Conservation (phyloP, 1,284 basidiomycete genomes). For the Ceratorhiza oryzae-sativae region DNA sequence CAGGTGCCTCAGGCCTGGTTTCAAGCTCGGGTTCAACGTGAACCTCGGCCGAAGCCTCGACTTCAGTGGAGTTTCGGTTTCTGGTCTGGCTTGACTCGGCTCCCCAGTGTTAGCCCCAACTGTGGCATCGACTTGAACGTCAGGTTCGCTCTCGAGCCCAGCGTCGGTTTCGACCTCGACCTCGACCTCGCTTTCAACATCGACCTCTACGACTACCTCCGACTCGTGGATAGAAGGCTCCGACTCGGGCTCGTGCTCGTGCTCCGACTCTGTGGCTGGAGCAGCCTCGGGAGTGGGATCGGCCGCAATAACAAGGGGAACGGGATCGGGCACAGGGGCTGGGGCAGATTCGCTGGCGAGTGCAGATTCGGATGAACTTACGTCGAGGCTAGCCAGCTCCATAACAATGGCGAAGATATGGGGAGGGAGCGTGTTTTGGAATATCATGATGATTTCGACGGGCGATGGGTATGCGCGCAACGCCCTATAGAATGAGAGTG, state of each 20-base stretch:
- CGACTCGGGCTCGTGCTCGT: conserved; percentile 15
- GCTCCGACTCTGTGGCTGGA: conserved; percentile 2
- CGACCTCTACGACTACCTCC: conserved; percentile 8
- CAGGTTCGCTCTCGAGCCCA: conserved; percentile 25
- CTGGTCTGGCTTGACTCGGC: conserved; percentile 17
- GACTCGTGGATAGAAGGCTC: conserved; percentile 7
- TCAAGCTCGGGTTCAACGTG: conserved; percentile 30
- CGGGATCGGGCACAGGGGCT: conserved; percentile 2
- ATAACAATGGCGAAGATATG: conserved; percentile 91
- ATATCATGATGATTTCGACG: conserved; percentile 90
- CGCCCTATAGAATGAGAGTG: conserved; percentile 91
- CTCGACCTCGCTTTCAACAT: conserved; percentile 22
- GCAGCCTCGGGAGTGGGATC: conserved; percentile 5
- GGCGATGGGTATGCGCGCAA: conserved; percentile 94
- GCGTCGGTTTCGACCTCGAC: conserved; percentile 32
- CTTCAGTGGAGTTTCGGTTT: not conserved
- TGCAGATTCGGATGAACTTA: conserved; percentile 63
- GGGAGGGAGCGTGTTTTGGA: conserved; percentile 89
- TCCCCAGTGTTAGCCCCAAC: conserved; percentile 60
- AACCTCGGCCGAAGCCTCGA: not conserved
- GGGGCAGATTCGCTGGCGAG: conserved; percentile 16
- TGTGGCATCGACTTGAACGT: conserved; percentile 44
- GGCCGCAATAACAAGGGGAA: not conserved
- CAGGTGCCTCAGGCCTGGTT: not conserved
- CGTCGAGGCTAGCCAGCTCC: conserved; percentile 87